Evolutionary conservation across 495 filamentous ascomycete genomes (phyloP).

Genomic region (Hyphodiscus hymeniophilus): DNA sequence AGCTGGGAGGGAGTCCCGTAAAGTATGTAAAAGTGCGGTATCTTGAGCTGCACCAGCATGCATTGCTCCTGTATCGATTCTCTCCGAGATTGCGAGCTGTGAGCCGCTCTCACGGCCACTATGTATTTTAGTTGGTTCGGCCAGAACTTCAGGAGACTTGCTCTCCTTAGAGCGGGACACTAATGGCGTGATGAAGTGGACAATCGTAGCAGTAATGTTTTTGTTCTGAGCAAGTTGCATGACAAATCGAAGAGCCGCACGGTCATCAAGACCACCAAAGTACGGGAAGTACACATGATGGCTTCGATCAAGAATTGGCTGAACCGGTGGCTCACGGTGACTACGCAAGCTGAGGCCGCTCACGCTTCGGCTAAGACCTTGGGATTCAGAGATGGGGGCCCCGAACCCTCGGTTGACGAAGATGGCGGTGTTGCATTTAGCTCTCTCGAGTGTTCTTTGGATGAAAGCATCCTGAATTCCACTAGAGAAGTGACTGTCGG

Average conservation of each 20-base stretch:
- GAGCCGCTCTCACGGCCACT: not conserved
- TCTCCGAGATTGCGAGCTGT: conserved; percentile 13
- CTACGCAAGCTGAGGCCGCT: conserved; percentile 54
- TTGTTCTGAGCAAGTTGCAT: conserved; percentile 71
- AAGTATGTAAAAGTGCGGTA: conserved; percentile 48
- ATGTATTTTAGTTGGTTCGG: not conserved
- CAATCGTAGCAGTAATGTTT: conserved; percentile 65
- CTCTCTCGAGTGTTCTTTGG: conserved; percentile 47
- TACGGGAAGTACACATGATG: conserved; percentile 88
- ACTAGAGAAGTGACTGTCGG: conserved; percentile 36
- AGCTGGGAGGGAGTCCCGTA: conserved; percentile 53
- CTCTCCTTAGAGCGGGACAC: conserved; percentile 5
- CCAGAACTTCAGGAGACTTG: conserved; percentile 14
- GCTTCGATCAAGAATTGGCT: conserved; percentile 50
- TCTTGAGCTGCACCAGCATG: conserved; percentile 39
- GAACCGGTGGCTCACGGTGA: conserved; percentile 34
- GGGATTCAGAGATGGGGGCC: conserved; percentile 31
- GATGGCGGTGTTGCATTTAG: conserved; percentile 65
- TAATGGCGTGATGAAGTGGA: conserved; percentile 37
- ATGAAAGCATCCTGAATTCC: conserved; percentile 59
- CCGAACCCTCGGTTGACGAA: conserved; percentile 72
- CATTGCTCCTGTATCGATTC: conserved; percentile 22
- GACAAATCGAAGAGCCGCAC: conserved; percentile 69
- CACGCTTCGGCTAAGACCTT: conserved; percentile 24
- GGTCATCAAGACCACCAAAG: conserved; percentile 79